Percentiles rank a stretch among this genome's conserved stretches.
Conservation (phyloP, 176 grass and related monocot species). For the Raddia distichophylla region DNA sequence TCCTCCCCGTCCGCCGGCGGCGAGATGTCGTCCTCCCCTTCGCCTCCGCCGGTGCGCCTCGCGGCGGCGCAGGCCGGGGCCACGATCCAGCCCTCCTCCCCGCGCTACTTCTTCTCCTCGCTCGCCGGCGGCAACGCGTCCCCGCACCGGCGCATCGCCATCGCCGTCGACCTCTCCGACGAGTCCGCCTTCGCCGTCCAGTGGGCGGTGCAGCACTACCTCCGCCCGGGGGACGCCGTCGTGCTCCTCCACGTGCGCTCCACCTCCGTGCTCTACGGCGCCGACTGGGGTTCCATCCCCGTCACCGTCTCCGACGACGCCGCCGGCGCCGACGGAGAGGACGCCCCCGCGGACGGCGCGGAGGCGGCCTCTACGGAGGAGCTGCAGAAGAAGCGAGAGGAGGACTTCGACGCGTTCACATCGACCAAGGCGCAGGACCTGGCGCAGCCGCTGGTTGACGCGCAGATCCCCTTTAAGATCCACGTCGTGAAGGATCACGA, state of each 20-base stretch:
- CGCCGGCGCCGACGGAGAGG: conserved; percentile 12
- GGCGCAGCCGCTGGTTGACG: conserved; percentile 75
- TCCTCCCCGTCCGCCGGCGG: conserved; percentile 31
- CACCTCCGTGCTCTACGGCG: conserved; percentile 85
- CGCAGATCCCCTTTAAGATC: conserved; percentile 88
- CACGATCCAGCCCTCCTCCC: conserved; percentile 62
- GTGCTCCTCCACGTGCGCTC: conserved; percentile 81
- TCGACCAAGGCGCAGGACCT: conserved; percentile 76
- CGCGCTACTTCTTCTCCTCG: conserved; percentile 66
- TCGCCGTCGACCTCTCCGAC: conserved; percentile 92
- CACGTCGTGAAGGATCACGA: conserved; percentile 95
- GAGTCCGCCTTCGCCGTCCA: conserved; percentile 81
- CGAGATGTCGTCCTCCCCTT: conserved; percentile 21
- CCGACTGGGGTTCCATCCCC: conserved; percentile 85
- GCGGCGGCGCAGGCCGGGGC: conserved; percentile 29
- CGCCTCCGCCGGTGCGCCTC: conserved; percentile 41
- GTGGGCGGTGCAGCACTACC: conserved; percentile 97
- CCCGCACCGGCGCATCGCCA: conserved; percentile 75
- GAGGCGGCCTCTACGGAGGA: conserved; percentile 47
- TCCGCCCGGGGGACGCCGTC: conserved; percentile 85
- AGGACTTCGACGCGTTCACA: conserved; percentile 83
- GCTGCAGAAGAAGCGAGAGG: conserved; percentile 70
- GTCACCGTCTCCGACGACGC: conserved; percentile 48
- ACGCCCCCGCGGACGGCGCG: background rate
- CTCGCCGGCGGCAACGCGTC: conserved; percentile 44